Evolutionary conservation across 108 stramenopile genomes (phyloP).

Genomic region (Mayamaea pseudoterrestris): DNA sequence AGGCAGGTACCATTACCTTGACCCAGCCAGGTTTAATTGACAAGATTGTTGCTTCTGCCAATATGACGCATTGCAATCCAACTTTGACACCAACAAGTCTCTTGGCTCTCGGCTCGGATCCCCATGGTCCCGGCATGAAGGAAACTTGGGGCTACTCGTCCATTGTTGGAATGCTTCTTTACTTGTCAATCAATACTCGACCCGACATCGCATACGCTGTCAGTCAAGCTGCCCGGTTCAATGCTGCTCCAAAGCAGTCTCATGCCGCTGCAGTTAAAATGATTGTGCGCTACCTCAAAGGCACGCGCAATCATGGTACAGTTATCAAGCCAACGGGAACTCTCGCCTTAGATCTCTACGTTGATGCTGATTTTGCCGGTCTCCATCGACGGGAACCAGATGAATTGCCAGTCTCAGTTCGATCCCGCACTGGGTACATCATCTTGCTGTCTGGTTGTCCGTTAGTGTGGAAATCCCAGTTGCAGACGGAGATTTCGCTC

Average conservation of each 20-base stretch:
- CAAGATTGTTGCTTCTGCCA: background rate
- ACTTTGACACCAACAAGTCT: no score
- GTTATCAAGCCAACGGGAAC: slow-evolving; percentile 5
- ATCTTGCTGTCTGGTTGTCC: slow-evolving; percentile 19
- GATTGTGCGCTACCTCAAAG: no score
- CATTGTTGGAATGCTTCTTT: slow-evolving; percentile 2
- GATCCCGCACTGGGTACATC: slow-evolving; percentile 34
- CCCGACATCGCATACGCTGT: no score
- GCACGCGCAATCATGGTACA: no score
- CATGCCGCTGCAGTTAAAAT: no score
- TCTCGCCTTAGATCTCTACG: slow-evolving; percentile 17
- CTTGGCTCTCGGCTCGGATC: no score
- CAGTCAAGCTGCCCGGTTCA: no score
- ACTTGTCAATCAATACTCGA: no score
- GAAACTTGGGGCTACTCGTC: background rate
- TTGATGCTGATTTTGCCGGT: slow-evolving; percentile 39
- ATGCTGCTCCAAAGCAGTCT: no score
- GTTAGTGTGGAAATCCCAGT: slow-evolving; percentile 24
- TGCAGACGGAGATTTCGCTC: slow-evolving; percentile 23
- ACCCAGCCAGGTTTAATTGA: slow-evolving; percentile 9
- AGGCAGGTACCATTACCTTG: no score
- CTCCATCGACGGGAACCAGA: slow-evolving; percentile 7
- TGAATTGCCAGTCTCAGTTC: slow-evolving; percentile 11
- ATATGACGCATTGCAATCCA: background rate
- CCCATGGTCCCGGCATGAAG: background rate